Conservation (phyloP, 352 stramenopile genomes). For the Paralagenidium karlingii region DNA sequence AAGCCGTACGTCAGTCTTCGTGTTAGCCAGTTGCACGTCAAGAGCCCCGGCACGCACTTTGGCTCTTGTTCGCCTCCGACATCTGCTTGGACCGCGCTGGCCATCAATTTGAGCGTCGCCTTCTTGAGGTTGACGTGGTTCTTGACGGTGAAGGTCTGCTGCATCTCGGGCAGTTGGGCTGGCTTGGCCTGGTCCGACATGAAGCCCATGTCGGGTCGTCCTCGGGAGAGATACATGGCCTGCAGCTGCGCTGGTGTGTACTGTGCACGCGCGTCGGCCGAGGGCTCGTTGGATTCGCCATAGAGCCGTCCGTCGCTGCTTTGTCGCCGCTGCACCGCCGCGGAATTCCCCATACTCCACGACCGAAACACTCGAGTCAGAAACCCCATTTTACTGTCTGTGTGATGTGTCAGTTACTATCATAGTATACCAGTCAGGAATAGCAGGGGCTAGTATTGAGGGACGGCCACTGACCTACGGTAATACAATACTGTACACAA, state of each 20-base stretch:
- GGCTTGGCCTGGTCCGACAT: constrained; percentile 55
- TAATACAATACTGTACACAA: no score
- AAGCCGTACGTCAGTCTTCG: constrained; percentile 1
- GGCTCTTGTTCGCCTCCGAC: no score
- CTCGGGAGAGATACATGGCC: constrained; percentile 66
- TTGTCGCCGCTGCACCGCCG: no score
- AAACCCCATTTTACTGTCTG: no score
- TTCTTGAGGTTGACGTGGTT: constrained; percentile 84
- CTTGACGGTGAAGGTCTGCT: constrained; percentile 72
- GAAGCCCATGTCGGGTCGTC: constrained; percentile 73
- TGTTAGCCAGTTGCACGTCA: no score
- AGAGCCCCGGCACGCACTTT: no score
- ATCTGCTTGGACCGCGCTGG: constrained; percentile 5
- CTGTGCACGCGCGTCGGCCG: constrained; percentile 14
- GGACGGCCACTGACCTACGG: no score
- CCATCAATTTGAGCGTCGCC: constrained; percentile 40
- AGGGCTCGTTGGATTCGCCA: constrained; percentile 39
- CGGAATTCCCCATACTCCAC: no score
- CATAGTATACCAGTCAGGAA: no score
- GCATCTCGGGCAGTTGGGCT: constrained; percentile 59
- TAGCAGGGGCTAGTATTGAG: no score
- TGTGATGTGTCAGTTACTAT: no score
- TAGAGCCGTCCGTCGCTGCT: constrained; percentile 31
- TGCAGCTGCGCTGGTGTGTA: constrained; percentile 78
- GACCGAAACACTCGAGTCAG: no score